A percentile compares a stretch with the other conserved stretches of the same genome.
These are phyloP conservation scores for Paraphysoderma sedebokerense DNA, from an alignment of 371 early-diverging fungal genomes.

Conservation along the genomic window DNA sequence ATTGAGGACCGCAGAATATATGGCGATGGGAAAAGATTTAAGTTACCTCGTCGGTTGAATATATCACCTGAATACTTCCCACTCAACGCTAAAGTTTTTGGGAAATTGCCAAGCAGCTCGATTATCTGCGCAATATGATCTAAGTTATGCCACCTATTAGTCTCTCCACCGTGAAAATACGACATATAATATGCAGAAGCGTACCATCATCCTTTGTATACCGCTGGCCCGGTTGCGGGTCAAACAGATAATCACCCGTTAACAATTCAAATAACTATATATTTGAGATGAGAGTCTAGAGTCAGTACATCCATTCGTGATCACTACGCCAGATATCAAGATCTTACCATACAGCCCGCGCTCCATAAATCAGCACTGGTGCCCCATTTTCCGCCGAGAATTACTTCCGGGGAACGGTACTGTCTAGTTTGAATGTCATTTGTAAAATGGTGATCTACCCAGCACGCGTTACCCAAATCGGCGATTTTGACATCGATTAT, in stretches of 20 bases:
- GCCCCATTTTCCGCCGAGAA: constrained; percentile 84
- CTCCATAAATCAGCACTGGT: constrained; percentile 95
- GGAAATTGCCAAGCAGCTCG: constrained; percentile 74
- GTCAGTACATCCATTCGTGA: no score
- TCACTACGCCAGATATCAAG: no score
- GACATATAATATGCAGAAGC: background rate
- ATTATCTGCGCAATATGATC: constrained; percentile 94
- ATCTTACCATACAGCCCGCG: constrained; percentile 87
- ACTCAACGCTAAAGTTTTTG: constrained; percentile 43
- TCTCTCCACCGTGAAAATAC: no score
- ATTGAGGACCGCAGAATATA: no score
- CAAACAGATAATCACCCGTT: constrained; percentile 88
- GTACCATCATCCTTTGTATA: constrained; percentile 83
- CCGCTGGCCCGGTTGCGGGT: constrained; percentile 65
- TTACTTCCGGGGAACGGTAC: constrained; percentile 95
- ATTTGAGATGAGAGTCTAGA: no score
- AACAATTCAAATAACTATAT: constrained; percentile 78
- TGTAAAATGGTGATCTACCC: constrained; percentile 85
- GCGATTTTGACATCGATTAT: no score
- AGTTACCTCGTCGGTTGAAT: constrained; percentile 25
- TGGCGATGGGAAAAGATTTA: no score
- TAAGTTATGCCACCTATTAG: no score
- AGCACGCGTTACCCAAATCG: constrained; percentile 96
- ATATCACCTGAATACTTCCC: constrained; percentile 60
- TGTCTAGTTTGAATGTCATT: constrained; percentile 96